Evolutionary conservation across 2,329 filamentous ascomycete genomes (phyloP).

Genomic region (Fusarium buxicola): DNA sequence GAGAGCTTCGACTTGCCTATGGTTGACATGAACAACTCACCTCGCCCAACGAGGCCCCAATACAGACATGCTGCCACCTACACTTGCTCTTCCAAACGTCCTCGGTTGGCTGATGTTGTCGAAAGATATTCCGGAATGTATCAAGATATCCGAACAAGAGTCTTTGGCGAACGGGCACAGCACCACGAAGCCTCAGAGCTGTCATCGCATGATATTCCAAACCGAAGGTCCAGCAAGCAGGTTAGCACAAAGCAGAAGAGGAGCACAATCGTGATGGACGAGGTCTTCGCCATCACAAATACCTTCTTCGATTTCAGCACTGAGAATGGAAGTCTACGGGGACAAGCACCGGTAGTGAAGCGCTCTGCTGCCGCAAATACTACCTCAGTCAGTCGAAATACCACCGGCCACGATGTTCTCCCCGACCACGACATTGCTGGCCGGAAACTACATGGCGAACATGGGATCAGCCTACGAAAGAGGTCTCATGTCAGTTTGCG

Average conservation of each 20-base stretch:
- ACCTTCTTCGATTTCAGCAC: background rate
- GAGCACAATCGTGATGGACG: background rate
- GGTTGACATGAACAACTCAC: slow-evolving; percentile 7
- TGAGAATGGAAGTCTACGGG: background rate
- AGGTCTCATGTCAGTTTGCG: slow-evolving; percentile 66
- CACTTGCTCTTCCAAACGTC: slow-evolving; percentile 36
- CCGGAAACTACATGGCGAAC: slow-evolving; percentile 44
- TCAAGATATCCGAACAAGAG: slow-evolving; percentile 16
- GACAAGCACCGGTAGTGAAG: background rate
- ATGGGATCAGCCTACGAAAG: slow-evolving; percentile 59
- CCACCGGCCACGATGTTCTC: slow-evolving; percentile 39
- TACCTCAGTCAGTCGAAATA: slow-evolving; percentile 19
- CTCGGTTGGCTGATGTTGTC: slow-evolving; percentile 43
- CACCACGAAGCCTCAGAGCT: background rate
- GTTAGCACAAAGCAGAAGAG: background rate
- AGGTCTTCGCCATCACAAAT: slow-evolving; percentile 3
- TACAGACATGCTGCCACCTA: slow-evolving; percentile 46
- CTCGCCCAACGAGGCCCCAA: slow-evolving; percentile 17
- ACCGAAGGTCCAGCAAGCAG: slow-evolving; percentile 29
- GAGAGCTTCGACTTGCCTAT: slow-evolving; percentile 20
- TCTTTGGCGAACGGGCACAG: background rate
- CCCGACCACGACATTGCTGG: slow-evolving; percentile 43
- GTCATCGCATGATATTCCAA: slow-evolving; percentile 18
- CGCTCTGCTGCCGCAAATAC: slow-evolving; percentile 10
- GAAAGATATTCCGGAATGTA: slow-evolving; percentile 43